These are phyloP conservation scores for Globisporangium mamillatum DNA, from an alignment of 352 stramenopile species.

Conservation along the genomic window DNA sequence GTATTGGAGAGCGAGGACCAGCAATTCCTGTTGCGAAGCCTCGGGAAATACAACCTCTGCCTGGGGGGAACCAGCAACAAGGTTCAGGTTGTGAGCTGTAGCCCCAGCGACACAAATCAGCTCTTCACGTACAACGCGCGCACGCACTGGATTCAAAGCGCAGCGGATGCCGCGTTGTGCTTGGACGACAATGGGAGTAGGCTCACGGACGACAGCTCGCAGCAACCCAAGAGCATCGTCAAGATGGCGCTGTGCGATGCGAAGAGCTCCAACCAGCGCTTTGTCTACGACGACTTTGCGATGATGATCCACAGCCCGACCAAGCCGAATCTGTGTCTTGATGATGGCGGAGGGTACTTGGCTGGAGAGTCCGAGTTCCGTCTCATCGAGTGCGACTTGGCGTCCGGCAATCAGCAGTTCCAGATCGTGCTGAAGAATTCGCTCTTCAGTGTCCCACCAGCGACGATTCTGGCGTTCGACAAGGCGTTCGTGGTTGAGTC, in stretches of 20 bases:
- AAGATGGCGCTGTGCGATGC: background rate
- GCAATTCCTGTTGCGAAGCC: slow-evolving; percentile 10
- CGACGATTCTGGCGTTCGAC: background rate
- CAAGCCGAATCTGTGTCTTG: slow-evolving; percentile 11
- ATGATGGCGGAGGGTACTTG: slow-evolving; percentile 11
- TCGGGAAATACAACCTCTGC: slow-evolving; percentile 13
- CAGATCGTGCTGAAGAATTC: background rate
- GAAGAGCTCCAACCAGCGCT: slow-evolving; percentile 10
- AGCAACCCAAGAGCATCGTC: background rate
- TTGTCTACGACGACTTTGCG: slow-evolving; percentile 11
- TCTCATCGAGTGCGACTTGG: slow-evolving; percentile 6
- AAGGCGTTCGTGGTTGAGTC: slow-evolving; percentile 13
- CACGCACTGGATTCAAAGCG: slow-evolving; percentile 9
- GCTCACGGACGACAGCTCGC: background rate
- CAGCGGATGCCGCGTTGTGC: background rate
- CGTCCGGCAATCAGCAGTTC: slow-evolving; percentile 13
- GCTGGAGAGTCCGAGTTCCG: slow-evolving; percentile 6
- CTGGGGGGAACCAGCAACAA: slow-evolving; percentile 1
- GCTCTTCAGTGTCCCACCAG: background rate
- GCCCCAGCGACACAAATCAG: background rate
- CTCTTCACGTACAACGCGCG: slow-evolving; percentile 11
- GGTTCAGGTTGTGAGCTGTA: slow-evolving; percentile 2
- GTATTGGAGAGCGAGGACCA: background rate
- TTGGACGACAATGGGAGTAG: slow-evolving; percentile 12
- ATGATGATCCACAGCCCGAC: background rate